Base-by-base conservation (phyloP, 2,329 filamentous ascomycete genomes). In the Arachnomyces sp. region DNA sequence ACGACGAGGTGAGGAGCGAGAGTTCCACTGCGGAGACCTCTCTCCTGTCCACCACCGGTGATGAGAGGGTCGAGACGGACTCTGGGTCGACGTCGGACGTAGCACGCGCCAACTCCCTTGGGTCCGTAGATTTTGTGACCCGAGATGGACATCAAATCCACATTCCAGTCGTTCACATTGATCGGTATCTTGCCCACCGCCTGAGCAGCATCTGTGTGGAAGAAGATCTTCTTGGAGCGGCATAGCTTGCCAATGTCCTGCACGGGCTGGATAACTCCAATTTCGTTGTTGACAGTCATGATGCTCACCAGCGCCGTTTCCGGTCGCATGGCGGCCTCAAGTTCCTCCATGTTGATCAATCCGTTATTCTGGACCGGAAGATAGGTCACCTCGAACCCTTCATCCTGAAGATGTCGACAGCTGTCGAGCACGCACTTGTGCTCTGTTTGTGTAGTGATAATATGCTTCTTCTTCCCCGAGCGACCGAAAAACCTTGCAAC, bases 271-370 rank as follows among this genome's bases (percentile, higher is more conserved):
- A 98, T 93, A n/a, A 98, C 92, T 57, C 92, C 92, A 55, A 98
- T 96, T 68, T 98, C 92, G 64, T 98, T 98, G 73, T 98, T 98
- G 56, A 98, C 92, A 1, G 92, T 82, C 92, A 98, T 98, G 65
- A 98, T 86, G 59, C 89, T 95, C 64, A 96, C 89, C 21, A 98
- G 70, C 32, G 80, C 82, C 11, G 92, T 98, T 45, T 96, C 89
- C 1, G 89, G 89, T 45, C 85, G 80, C 47, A 98, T 93, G 16
- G 90, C 87, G 15, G 81, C 84, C 67, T 93, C 84, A 21, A 98
- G 77, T 52, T 92, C 79, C 31, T 84, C 75, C 71, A 98, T 77
- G 51, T 83, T 77, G 54, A 98, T 73, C 50, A 96, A 69, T n/a
- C 92, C 92, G 51, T 86, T 90, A 56, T 68, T 77, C 65, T 89